These are phyloP conservation scores for Aspergillus baeticus DNA, from an alignment of 495 filamentous ascomycete species.

Conservation along the genomic window DNA sequence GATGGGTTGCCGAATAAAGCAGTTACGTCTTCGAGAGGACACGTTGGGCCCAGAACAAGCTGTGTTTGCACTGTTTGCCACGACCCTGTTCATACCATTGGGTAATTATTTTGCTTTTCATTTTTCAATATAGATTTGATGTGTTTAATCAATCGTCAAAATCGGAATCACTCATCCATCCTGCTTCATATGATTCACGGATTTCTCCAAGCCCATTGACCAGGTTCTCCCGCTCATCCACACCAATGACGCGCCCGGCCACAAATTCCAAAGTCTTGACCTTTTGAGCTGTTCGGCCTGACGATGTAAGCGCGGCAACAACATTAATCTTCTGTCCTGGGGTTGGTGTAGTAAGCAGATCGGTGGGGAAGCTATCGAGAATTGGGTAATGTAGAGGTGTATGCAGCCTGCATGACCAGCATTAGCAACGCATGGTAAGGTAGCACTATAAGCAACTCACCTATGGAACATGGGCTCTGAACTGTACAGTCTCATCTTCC, in stretches of 20 bases:
- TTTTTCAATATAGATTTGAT: background rate
- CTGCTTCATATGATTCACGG: constrained; percentile 83
- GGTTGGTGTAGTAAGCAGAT: constrained; percentile 54
- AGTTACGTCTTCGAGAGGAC: background rate
- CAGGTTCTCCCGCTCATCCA: constrained; percentile 81
- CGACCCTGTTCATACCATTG: background rate
- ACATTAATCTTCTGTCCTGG: constrained; percentile 50
- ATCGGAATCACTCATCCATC: constrained; percentile 84
- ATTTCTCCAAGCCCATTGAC: constrained; percentile 82
- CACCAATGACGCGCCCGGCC: constrained; percentile 54
- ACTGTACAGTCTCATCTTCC: constrained; percentile 37
- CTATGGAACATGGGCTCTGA: constrained; percentile 56
- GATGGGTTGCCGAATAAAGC: constrained; percentile 9
- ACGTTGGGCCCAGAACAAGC: constrained; percentile 18
- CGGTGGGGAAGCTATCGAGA: constrained; percentile 73
- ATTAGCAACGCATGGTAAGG: constrained; percentile 5
- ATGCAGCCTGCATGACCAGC: constrained; percentile 45
- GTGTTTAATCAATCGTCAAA: constrained; percentile 53
- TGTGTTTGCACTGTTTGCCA: constrained; percentile 22
- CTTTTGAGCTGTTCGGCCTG: constrained; percentile 63
- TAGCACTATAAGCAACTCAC: constrained; percentile 39
- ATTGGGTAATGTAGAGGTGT: constrained; percentile 69
- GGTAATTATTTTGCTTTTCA: background rate
- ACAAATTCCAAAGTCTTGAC: constrained; percentile 65
- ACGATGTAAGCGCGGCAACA: constrained; percentile 67